phyloP scores from a whole-genome alignment of 768 basidiomycete genomes.

The Mycena latifolia region DNA sequence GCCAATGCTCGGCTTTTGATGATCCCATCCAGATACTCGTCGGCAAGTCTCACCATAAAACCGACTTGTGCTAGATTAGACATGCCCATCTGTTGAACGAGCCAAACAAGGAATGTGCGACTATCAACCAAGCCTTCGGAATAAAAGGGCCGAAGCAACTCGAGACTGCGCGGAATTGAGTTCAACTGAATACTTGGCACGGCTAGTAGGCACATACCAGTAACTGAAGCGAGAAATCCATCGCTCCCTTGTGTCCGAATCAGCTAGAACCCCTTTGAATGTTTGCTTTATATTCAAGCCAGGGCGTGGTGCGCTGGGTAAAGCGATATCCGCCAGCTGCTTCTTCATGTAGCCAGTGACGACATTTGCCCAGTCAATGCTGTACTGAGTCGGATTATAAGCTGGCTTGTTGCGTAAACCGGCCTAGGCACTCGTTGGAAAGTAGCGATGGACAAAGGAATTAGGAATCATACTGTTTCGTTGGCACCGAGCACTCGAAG shows the following conservation, averaged over 20 bases:
- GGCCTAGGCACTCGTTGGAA: slow-evolving; percentile 55
- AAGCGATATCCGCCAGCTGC: slow-evolving; percentile 80
- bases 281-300: slow-evolving; percentile 86
- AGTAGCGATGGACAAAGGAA: not conserved
- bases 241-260: slow-evolving; percentile 73
- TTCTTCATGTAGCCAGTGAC: slow-evolving; percentile 88
- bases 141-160: slow-evolving; percentile 81
- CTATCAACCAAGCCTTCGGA: slow-evolving; percentile 86
- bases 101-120: slow-evolving; percentile 81
- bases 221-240: slow-evolving; percentile 88
- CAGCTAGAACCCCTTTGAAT: slow-evolving; percentile 85
- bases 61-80: slow-evolving; percentile 88
- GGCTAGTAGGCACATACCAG: slow-evolving; percentile 59
- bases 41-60: slow-evolving; percentile 79
- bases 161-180: slow-evolving; percentile 62
- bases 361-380: slow-evolving; percentile 86
- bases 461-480: slow-evolving; percentile 70
- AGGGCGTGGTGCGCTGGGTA: slow-evolving; percentile 83
- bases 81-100: slow-evolving; percentile 79
- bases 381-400: slow-evolving; percentile 88
- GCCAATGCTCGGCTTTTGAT: slow-evolving; percentile 74
- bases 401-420: slow-evolving; percentile 81
- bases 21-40: slow-evolving; percentile 85
- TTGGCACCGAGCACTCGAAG: slow-evolving; percentile 89
- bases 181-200: too few relatives aligned